Conservation (phyloP, 1,139 yeast genomes). For the Geotrichum reessii region DNA sequence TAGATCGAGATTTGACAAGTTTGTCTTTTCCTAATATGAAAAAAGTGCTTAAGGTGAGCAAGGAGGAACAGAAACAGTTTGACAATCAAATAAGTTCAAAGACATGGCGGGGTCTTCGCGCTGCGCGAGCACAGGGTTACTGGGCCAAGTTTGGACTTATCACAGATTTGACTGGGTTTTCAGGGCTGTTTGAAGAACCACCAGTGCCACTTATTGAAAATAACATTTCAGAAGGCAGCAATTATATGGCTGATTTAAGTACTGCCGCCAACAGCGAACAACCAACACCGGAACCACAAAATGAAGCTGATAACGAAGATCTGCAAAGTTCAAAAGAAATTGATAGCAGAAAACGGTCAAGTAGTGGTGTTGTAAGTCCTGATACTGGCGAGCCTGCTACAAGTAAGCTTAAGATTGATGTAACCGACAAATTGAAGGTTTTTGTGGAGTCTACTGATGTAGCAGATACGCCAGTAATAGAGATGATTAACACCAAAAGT, state of each 20-base stretch:
- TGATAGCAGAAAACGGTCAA: background rate
- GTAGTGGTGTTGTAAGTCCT: background rate
- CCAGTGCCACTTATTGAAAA: background rate
- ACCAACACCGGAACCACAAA: background rate
- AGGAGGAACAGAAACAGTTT: conserved; percentile 14
- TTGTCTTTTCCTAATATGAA: background rate
- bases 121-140: conserved; percentile 31
- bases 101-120: conserved; percentile 35
- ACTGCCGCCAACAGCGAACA: background rate
- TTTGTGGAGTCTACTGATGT: background rate
- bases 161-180: conserved; percentile 25
- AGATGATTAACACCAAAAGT: background rate
- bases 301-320: background rate
- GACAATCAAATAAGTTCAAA: conserved; percentile 24
- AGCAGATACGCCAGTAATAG: background rate
- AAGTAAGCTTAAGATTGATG: background rate
- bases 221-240: background rate
- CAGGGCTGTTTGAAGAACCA: conserved; percentile 26
- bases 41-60: conserved; percentile 6
- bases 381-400: background rate
- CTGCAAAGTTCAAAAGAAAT: background rate
- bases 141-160: conserved; percentile 32
- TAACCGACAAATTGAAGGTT: background rate
- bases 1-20: background rate
- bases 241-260: background rate